phyloP scores from a whole-genome alignment of 2,329 filamentous ascomycete species.

The Botrytis squamosa region DNA sequence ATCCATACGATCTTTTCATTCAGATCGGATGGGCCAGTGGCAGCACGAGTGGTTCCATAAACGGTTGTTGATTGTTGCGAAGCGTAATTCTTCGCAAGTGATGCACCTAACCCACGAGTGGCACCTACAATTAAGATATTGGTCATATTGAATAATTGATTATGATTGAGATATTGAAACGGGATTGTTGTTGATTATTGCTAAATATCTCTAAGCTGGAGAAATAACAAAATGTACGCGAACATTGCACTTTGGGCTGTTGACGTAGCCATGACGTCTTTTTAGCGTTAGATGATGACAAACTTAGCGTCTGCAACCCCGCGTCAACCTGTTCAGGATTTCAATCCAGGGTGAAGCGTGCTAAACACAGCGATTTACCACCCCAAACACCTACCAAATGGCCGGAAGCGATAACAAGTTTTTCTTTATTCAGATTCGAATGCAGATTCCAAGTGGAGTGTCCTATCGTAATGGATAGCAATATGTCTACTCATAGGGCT shows the following conservation, averaged over 20 bases:
- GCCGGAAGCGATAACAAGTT: too few species aligned
- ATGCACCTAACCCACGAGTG: constrained; percentile 65
- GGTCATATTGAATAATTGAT: background rate
- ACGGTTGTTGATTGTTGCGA: constrained; percentile 49
- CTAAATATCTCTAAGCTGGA: background rate
- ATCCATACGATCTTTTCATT: constrained; percentile 53
- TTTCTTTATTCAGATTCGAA: background rate
- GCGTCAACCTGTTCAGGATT: background rate
- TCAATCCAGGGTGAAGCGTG: background rate
- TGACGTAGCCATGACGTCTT: constrained; percentile 4
- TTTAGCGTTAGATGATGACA: background rate
- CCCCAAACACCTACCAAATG: background rate
- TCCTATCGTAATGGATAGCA: background rate
- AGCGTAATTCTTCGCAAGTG: constrained; percentile 59
- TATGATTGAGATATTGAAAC: background rate
- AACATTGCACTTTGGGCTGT: background rate
- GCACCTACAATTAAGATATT: constrained; percentile 63
- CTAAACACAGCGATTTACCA: background rate
- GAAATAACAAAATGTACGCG: background rate
- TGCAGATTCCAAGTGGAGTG: background rate
- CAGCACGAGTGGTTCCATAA: constrained; percentile 58
- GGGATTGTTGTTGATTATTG: background rate
- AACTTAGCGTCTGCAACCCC: background rate
- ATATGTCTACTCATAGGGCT: background rate
- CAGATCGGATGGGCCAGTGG: constrained; percentile 44